Evolutionary conservation across 179 eudicot genomes (phyloP), one percentile per base, ranked within the genome.

Genomic region (Camellia oleifera): DNA sequence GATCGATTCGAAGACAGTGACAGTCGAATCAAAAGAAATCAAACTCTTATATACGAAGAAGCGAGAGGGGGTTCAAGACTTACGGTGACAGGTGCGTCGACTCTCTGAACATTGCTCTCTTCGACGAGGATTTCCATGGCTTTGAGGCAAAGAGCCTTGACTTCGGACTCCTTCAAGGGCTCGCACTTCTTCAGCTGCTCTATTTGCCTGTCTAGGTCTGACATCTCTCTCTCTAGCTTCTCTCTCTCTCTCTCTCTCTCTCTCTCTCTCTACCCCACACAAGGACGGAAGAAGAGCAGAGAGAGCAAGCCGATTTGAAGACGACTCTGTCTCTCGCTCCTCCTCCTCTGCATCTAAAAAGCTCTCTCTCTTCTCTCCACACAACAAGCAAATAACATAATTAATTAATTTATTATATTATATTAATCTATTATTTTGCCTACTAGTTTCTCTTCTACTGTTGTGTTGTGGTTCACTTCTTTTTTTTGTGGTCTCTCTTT

Each of bases 61-160:
- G 52, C 52, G 52, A 20, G 17, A 45, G 18, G 11, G 18, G 44
- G 3, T 23, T 3, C 32, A 6, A 1, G 74, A 81, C 84, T 72
- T 72, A 90, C 93, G 60, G 95, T 91, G 64, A 91, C 98, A 11
- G 99, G 99, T n/a, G 99, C 94, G 82, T 95, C 97, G 74, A 95
- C 99, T 54, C 96, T 83, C 85, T 92, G 98, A 79, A 94, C 98
- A 83, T 94, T 95, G 81, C 95, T 88, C 84, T 95, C 99, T 83
- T 95, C 97, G 57, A 90, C 95, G 63, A 95, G 88, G 75, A 95
- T 94, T 80, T 95, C 98, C 88, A 94, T 92, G 69, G 99, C 99
- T 86, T 94, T 95, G 54, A 91, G 89, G 63, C 98, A 94, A 3
- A 95, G 94, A 23, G 94, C 88, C 78, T 95, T 94, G 5, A 94